These are phyloP conservation scores for Pythium rishiriense DNA, from an alignment of 352 stramenopile species.

Conservation along the genomic window DNA sequence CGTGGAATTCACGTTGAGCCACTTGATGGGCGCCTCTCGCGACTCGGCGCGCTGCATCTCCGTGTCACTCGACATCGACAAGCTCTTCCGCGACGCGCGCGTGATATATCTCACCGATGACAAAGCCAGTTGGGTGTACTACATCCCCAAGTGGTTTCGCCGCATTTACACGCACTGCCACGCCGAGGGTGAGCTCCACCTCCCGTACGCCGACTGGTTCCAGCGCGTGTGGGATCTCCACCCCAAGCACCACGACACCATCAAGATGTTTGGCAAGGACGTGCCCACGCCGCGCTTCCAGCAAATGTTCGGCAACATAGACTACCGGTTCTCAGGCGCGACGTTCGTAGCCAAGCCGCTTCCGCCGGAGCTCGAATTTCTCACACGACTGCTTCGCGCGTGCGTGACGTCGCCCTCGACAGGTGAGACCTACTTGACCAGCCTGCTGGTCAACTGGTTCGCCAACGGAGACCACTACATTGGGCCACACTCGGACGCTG, in stretches of 20 bases:
- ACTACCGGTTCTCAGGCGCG: conserved; percentile 55
- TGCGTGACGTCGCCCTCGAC: conserved; percentile 37
- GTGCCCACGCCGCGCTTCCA: conserved; percentile 63
- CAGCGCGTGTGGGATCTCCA: conserved; percentile 57
- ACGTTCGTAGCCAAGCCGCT: conserved; percentile 49
- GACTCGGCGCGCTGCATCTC: conserved; percentile 27
- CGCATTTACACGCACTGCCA: conserved; percentile 38
- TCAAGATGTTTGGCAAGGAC: conserved; percentile 75
- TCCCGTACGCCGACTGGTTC: conserved; percentile 31
- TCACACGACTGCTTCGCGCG: conserved; percentile 45
- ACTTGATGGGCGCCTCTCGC: conserved; percentile 13
- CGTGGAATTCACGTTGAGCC: conserved; percentile 21
- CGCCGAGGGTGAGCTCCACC: conserved; percentile 3
- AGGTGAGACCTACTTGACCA: conserved; percentile 18
- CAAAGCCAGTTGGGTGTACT: conserved; percentile 56
- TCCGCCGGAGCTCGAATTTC: conserved; percentile 35
- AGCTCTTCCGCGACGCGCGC: conserved; percentile 25
- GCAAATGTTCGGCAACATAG: conserved; percentile 53
- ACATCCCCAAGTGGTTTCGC: conserved; percentile 60
- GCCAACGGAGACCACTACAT: conserved; percentile 78
- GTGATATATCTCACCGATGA: conserved; percentile 35
- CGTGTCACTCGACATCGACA: conserved; percentile 25
- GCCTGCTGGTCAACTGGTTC: conserved; percentile 83
- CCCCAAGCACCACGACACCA: conserved; percentile 50
- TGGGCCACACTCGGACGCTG: conserved; percentile 74